Conservation (phyloP, 148 eudicot genomes). For the Silene latifolia region DNA sequence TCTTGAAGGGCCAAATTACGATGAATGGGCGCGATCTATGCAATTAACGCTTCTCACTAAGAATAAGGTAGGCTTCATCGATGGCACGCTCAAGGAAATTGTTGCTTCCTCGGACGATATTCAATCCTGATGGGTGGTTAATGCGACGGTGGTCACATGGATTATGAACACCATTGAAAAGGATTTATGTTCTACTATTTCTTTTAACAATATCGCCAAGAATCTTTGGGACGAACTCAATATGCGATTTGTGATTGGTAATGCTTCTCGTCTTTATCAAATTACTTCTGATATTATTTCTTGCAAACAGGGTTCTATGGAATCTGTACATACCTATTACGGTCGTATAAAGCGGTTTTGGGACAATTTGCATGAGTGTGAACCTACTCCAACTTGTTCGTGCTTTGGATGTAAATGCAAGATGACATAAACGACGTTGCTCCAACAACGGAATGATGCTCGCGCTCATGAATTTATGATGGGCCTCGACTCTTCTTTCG, state of each 20-base stretch:
- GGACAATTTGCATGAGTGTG: background rate
- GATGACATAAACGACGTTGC: background rate
- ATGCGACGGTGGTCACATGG: background rate
- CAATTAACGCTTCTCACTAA: too few species aligned
- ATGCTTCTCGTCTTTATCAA: background rate
- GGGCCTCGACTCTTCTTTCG: background rate
- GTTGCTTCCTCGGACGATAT: too few species aligned
- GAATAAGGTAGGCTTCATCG: too few species aligned
- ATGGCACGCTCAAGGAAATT: too few species aligned
- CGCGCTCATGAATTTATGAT: background rate
- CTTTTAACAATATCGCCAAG: background rate
- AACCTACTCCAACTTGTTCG: background rate
- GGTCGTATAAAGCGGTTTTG: background rate
- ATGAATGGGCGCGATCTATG: too few species aligned
- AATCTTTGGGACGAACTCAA: background rate
- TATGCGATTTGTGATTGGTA: background rate
- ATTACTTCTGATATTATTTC: background rate
- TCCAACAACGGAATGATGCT: background rate
- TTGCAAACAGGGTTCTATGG: background rate
- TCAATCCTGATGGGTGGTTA: background rate
- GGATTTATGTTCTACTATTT: background rate
- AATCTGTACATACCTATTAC: background rate
- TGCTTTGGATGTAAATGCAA: background rate
- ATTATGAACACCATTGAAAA: background rate
- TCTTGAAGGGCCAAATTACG: too few species aligned